phyloP scores from a whole-genome alignment of 768 basidiomycete genomes.

The Termitomyces sp. region DNA sequence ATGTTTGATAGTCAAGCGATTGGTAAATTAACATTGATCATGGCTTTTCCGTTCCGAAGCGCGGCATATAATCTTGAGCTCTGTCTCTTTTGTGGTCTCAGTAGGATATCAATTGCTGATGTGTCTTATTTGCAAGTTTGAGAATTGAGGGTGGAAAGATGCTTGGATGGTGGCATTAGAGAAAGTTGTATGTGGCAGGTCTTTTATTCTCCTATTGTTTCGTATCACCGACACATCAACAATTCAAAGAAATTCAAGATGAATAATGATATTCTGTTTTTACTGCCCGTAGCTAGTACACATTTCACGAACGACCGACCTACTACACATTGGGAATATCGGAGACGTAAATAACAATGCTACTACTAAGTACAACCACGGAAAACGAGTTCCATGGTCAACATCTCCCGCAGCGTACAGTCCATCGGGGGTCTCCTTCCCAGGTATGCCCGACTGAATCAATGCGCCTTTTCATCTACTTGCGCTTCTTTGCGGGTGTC shows the following conservation, averaged over 20 bases:
- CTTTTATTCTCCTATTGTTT: no score
- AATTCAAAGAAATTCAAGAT: no score
- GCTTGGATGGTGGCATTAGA: no score
- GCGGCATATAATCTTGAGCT: no score
- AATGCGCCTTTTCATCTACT: conserved; percentile 17
- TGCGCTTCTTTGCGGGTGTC: conserved; percentile 67
- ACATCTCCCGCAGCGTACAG: conserved; percentile 10
- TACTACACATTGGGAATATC: conserved; percentile 12
- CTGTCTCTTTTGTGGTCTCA: no score
- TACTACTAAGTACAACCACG: conserved; percentile 9
- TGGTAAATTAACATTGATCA: conserved; percentile 9
- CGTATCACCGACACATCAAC: no score
- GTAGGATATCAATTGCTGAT: no score
- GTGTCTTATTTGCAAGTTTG: no score
- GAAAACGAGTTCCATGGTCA: conserved; percentile 7
- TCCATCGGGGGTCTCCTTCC: conserved; percentile 14
- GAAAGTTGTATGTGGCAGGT: no score
- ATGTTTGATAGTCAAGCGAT: conserved; percentile 10
- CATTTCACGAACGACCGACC: conserved; percentile 9
- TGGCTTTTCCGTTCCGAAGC: not conserved
- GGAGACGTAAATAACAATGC: conserved; percentile 12
- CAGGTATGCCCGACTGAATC: conserved; percentile 4
- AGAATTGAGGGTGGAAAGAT: no score
- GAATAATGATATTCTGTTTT: conserved; percentile 9
- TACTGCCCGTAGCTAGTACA: conserved; percentile 14